Base-by-base conservation (phyloP, 331 rosid species). In the Arachis monticola region DNA sequence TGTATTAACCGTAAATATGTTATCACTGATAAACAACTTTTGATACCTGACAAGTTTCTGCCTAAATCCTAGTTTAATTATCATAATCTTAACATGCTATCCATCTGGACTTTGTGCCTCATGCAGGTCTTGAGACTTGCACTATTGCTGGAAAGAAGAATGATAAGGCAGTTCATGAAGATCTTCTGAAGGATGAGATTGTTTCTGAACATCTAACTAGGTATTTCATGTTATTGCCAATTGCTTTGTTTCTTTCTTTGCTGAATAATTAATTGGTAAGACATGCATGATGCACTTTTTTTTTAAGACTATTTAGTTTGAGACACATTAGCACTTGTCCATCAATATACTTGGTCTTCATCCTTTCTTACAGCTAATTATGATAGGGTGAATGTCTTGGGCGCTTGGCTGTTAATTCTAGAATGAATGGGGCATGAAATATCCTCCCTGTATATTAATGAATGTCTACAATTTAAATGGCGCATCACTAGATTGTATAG, bases 131-230 rank as follows among this genome's bases (percentile, higher is more conserved):
- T 59, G 80, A 81, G 66, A 73, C 80, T 81, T 45, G 75, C 64
- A 47, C 76, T 27, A 59, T 72, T 73, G 5, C 82, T 74, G 85
- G 76, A 78, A 81, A 75, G 66, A 82, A 75, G 69, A 73, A 56
- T 48, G 81, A 46, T 60, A 82, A 75, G 82, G 61, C 85, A 74
- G 70, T 78, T 74, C 69, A 65, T 57, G 85, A 79, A 6, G 88
- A 87, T 67, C 86, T 87, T 82, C 74, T 91, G 74, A 84, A 66
- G 31, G 97, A 93, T 59, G 98, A 93, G 65, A 90, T 93, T 83
- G 96, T 93, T 74, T 80, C 94, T 13, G 98, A 93, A 74, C 98
- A 91, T 62, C 83, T 91, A 64, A 91, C 96, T 68, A 93, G 98
- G 98, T 91, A 82, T 58, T 60, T 50, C 64, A 62, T 48, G 46